Conservation (phyloP, 345 rosid species). For the thale cress (Arabidopsis thaliana) region TAIR10.1 NC_003075.7:16667001-16667500, state of each 20-base stretch:
- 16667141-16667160: slow-evolving; percentile 63
- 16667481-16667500: slow-evolving; percentile 91
- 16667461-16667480: slow-evolving; percentile 81
- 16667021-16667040: slow-evolving; percentile 8
- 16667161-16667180: slow-evolving; percentile 85
- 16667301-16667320: slow-evolving; percentile 6
- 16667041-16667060: not conserved
- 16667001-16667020: slow-evolving; percentile 23
- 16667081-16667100: not conserved
- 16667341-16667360: not conserved
- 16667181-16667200: slow-evolving; percentile 68
- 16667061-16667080: not conserved
- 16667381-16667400: not conserved
- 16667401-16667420: not conserved
- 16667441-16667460: slow-evolving; percentile 95
- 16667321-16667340: slow-evolving; percentile 12
- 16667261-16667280: slow-evolving; percentile 99
- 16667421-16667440: slow-evolving; percentile 88
- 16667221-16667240: slow-evolving; percentile 96
- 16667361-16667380: not conserved
- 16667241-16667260: slow-evolving; percentile 76
- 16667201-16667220: slow-evolving; percentile 84
- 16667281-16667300: slow-evolving; percentile 14
- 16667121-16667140: slow-evolving; percentile 11
- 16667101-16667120: not conserved